Evolutionary conservation across 2,329 filamentous ascomycete species (phyloP), one percentile per base, ranked within the genome.

Genomic region (Cladorrhinum sp.): DNA sequence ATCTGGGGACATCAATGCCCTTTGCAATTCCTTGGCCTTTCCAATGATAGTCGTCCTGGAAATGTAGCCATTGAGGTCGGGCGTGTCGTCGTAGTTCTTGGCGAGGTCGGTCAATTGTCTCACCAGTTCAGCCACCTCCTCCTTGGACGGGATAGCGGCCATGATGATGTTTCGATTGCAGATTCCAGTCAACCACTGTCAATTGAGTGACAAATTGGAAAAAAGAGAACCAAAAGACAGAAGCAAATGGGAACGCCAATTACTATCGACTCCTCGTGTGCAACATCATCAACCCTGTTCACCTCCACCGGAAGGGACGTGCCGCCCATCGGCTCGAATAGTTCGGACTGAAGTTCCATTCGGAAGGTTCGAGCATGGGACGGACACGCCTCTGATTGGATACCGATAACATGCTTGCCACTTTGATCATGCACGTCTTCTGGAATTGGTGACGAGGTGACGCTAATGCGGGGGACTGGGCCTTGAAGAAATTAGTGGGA

Each of bases 1-100:
- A 26, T 73, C 71, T 1, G 71, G 66, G 1, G 68, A 62, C 36
- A 69, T 66, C 28, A 73, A 62, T 7, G 70, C 60, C 23, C 70
- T 64, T 6, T 66, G 67, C 18, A 74, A 60, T n/a, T 67, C 33
- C 58, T 68, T 71, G 3, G 67, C 67, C 52, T 67, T 69, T 9
- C 65, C 64, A 16, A 72, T 68, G n/a, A 72, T 65, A 39, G 69
- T 65, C 10, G 68, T 65, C 1, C 70, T 67, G 3, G 68, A 67
- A 49, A 70, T 65, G 57, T 70, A 66, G 18, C 67, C 68, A 2
- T 62, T 48, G 12, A 72, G 60, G 54, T 67, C 68, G 6, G 65
- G 65, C 2, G 66, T 58, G 58, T 69, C 65, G 10, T 66, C 65
- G 39, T 72, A 72, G 10, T 54, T 61, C 20, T 66, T 59, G 26